phyloP scores from a whole-genome alignment of 148 eudicot genomes.

The Diospyros lotus region DNA sequence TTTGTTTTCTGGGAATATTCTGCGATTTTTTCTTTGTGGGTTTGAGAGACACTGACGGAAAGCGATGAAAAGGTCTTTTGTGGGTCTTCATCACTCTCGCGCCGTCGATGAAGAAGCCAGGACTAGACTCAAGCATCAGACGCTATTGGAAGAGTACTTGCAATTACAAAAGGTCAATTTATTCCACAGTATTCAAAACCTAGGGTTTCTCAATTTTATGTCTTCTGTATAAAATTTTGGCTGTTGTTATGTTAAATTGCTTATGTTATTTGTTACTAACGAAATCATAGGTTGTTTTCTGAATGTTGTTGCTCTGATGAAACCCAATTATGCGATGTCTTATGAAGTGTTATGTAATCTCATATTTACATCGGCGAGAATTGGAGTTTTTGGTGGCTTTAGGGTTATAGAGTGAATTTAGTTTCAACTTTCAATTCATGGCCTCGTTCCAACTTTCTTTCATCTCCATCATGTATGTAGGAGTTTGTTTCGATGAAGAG shows the following conservation, averaged over 20 bases:
- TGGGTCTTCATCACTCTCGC: slow-evolving; percentile 25
- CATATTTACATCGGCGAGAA: too few species aligned
- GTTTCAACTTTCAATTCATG: too few species aligned
- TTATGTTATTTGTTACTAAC: not conserved
- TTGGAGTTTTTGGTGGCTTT: not conserved
- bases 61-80: slow-evolving; percentile 25
- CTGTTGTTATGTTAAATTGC: not conserved
- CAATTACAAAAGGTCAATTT: slow-evolving; percentile 52
- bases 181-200: not conserved
- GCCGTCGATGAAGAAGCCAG: slow-evolving; percentile 23
- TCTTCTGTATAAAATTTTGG: not conserved
- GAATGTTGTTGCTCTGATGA: too few species aligned
- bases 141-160: slow-evolving; percentile 40
- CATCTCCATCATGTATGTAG: slow-evolving; percentile 13
- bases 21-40: slow-evolving; percentile 2
- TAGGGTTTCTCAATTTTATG: not conserved
- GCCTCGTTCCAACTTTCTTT: too few species aligned
- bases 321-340: not conserved
- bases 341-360: not conserved
- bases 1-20: not conserved
- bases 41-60: slow-evolving; percentile 12
- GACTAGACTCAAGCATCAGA: slow-evolving; percentile 37
- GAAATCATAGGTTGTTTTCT: too few species aligned
- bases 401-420: too few species aligned
- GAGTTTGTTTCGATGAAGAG: slow-evolving; percentile 51